phyloP scores from a whole-genome alignment of 176 grass and related monocot species.

The Urochloa ruziziensis region DNA sequence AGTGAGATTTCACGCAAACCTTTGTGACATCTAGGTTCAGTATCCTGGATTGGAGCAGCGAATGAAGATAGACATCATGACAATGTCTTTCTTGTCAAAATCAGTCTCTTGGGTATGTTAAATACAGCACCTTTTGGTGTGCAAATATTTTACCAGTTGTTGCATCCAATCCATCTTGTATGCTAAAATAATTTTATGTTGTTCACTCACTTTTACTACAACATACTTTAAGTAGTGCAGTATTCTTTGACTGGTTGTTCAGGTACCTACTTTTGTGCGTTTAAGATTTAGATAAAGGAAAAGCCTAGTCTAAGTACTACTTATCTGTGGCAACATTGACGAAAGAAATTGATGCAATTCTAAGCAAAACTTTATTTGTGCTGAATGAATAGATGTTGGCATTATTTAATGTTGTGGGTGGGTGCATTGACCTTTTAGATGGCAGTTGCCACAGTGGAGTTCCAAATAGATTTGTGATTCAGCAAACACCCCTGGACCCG shows the following conservation, averaged over 20 bases:
- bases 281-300: slow-evolving; percentile 10
- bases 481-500: not conserved
- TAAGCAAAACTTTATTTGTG: slow-evolving; percentile 13
- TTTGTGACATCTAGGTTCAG: slow-evolving; percentile 66
- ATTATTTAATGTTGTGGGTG: not conserved
- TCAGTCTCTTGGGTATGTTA: slow-evolving; percentile 74
- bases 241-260: not conserved
- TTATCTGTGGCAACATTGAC: not conserved
- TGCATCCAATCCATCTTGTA: not conserved
- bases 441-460: not conserved
- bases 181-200: not conserved
- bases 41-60: slow-evolving; percentile 91
- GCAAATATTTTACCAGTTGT: slow-evolving; percentile 10
- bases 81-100: slow-evolving; percentile 87
- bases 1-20: slow-evolving; percentile 11
- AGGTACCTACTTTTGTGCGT: not conserved
- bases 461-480: not conserved
- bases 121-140: not conserved
- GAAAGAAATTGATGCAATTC: not conserved
- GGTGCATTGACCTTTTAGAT: not conserved
- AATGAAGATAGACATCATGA: slow-evolving; percentile 95
- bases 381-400: not conserved
- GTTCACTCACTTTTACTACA: not conserved
- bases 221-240: not conserved
- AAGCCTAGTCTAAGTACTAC: not conserved